Evolutionary conservation across 768 basidiomycete genomes (phyloP).

Genomic region (Obba rivulosa): DNA sequence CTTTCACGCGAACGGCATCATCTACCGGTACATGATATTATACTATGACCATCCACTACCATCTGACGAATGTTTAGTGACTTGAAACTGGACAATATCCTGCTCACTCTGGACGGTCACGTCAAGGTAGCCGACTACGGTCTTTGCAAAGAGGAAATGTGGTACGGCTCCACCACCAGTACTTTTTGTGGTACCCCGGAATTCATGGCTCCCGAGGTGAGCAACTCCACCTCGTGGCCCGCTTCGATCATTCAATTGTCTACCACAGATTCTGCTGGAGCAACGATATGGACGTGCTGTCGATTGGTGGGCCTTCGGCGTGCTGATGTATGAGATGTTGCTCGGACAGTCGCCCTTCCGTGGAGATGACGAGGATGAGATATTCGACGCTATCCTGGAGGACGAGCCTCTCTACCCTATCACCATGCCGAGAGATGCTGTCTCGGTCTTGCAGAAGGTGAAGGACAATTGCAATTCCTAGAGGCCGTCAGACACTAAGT

Average conservation of each 20-base stretch:
- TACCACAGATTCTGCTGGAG: slow-evolving; percentile 86
- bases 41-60: not conserved
- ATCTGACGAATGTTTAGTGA: slow-evolving; percentile 48
- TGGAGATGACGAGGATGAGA: slow-evolving; percentile 99
- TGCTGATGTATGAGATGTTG: slow-evolving; percentile 97
- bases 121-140: slow-evolving; percentile 99
- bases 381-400: slow-evolving; percentile 97
- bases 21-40: slow-evolving; percentile 72
- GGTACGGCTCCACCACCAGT: slow-evolving; percentile 91
- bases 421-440: slow-evolving; percentile 97
- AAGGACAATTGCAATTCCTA: slow-evolving; percentile 2
- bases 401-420: slow-evolving; percentile 98
- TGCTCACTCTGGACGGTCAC: slow-evolving; percentile 94
- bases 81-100: slow-evolving; percentile 96
- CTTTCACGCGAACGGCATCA: slow-evolving; percentile 98
- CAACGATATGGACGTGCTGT: slow-evolving; percentile 98
- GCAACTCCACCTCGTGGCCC: slow-evolving; percentile 10
- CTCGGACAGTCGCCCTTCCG: slow-evolving; percentile 98
- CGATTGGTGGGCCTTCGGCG: slow-evolving; percentile 99
- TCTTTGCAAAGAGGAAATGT: slow-evolving; percentile 99
- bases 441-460: slow-evolving; percentile 93
- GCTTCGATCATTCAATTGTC: not conserved
- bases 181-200: slow-evolving; percentile 99
- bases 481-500: not conserved
- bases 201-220: slow-evolving; percentile 98